Conservation (phyloP, 2,329 filamentous ascomycete species). For the Ophiocordyceps sinensis region DNA sequence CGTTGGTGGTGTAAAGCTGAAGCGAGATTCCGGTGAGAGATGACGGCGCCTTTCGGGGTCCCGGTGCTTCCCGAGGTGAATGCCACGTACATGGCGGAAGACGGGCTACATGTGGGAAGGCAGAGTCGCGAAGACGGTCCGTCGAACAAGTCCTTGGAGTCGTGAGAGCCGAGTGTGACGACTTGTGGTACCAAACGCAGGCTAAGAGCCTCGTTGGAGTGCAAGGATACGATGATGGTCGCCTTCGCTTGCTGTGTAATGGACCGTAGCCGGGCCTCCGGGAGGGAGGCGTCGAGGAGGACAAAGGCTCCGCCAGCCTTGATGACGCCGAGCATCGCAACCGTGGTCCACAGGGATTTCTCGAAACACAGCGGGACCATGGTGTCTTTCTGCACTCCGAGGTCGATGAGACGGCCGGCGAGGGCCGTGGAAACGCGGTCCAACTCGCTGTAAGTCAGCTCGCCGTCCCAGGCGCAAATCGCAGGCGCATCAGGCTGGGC, state of each 20-base stretch:
- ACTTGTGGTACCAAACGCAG: neutral
- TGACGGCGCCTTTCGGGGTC: slow-evolving; percentile 12
- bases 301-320: slow-evolving; percentile 13
- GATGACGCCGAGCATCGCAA: slow-evolving; percentile 11
- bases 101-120: slow-evolving; percentile 5
- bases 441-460: slow-evolving; percentile 22
- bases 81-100: slow-evolving; percentile 9
- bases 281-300: slow-evolving; percentile 10
- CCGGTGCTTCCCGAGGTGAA: slow-evolving; percentile 16
- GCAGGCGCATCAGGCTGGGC: neutral
- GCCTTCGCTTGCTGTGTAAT: slow-evolving; percentile 3
- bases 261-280: neutral
- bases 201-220: neutral
- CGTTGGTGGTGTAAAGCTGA: slow-evolving; percentile 34
- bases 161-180: neutral
- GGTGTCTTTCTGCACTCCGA: neutral
- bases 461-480: too few relatives aligned
- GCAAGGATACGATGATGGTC: slow-evolving; percentile 2
- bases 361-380: slow-evolving; percentile 4
- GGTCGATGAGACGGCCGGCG: slow-evolving; percentile 15
- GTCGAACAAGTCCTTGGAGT: neutral
- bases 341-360: slow-evolving; percentile 6
- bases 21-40: slow-evolving; percentile 35
- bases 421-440: slow-evolving; percentile 21
- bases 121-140: neutral